These are phyloP conservation scores for Saksenaea vasiformis DNA, from an alignment of 371 early-diverging fungal species.

Conservation along the genomic window DNA sequence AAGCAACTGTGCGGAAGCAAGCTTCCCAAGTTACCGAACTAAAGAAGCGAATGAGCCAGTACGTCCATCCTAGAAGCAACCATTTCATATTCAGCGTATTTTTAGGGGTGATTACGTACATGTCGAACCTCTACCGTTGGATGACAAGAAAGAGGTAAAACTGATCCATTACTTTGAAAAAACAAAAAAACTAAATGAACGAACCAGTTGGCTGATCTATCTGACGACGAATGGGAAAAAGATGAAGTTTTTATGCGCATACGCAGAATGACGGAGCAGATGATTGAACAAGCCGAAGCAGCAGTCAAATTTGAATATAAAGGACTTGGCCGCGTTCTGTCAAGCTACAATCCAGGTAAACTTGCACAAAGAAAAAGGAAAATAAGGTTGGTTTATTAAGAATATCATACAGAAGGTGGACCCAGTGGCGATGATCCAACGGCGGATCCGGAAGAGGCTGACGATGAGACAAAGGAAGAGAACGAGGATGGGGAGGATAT, in stretches of 20 bases:
- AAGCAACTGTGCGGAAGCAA: constrained; percentile 52
- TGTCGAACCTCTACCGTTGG: constrained; percentile 4
- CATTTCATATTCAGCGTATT: background rate
- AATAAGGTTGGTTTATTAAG: background rate
- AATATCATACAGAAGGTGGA: background rate
- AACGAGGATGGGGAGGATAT: background rate
- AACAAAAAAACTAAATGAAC: background rate
- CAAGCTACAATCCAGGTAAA: constrained; percentile 23
- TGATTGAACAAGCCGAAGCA: constrained; percentile 44
- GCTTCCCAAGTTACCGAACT: constrained; percentile 47
- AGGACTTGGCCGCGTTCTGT: constrained; percentile 39
- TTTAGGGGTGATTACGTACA: constrained; percentile 7
- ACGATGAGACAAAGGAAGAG: background rate
- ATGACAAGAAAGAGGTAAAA: background rate
- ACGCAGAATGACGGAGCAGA: constrained; percentile 35
- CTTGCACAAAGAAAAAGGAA: background rate
- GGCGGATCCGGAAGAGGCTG: background rate
- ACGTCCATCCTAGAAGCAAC: background rate
- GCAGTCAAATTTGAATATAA: constrained; percentile 45
- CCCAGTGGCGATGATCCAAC: constrained; percentile 2
- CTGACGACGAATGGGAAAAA: constrained; percentile 47
- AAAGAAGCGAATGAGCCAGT: constrained; percentile 26
- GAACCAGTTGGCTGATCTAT: background rate
- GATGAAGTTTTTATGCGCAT: constrained; percentile 41
- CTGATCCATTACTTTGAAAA: background rate